Base-by-base conservation (phyloP, 495 filamentous ascomycete genomes). In the Tricharina praecox region DNA sequence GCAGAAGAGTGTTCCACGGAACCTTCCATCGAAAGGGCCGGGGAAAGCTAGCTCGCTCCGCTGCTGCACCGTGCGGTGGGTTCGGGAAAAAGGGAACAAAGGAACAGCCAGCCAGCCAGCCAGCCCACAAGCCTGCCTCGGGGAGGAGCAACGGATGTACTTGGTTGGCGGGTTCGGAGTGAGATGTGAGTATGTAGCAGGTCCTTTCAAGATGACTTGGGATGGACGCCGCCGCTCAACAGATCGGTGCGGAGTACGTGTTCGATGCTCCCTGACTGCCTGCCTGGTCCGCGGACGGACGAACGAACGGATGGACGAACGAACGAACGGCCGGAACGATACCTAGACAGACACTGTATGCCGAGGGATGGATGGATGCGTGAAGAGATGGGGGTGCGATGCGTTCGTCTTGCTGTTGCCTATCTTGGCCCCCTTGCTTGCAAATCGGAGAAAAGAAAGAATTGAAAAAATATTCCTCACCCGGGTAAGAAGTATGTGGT, bases 41-140 rank as follows among this genome's bases (percentile, higher is more conserved):
- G 40, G 40, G 40, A 43, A 43, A 24, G 40, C 40, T 43, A 43
- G 40, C 24, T 37, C 7, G 15, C 20, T 43, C 13, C 40, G 20
- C 40, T 43, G 13, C 40, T 25, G 40, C 37, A 40, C n/a, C 2
- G 15, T 40, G 11, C 40, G 11, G 24, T 24, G 13, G 11, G 40
- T 26, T 40, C 21, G 19, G n/a, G 24, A 43, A 43, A 24, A 9
- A 40, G 18, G 20, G 20, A 40, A 40, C 11, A 43, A 25, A 26
- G 24, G 20, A 40, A 40, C 18, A 21, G 37, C 37, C 21, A 16
- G 15, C 21, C 13, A 32, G n/a, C n/a, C n/a, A 40, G 37, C 37
- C 16, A 40, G 37, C 37, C 16, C 16, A 40, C 10, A 2, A 16
- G 18, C n/a, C 37, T 19, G 37, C 37, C 21, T 10, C 21, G 37